phyloP scores from a whole-genome alignment of 257 asterid genomes.

The Linderniella brevidens region DNA sequence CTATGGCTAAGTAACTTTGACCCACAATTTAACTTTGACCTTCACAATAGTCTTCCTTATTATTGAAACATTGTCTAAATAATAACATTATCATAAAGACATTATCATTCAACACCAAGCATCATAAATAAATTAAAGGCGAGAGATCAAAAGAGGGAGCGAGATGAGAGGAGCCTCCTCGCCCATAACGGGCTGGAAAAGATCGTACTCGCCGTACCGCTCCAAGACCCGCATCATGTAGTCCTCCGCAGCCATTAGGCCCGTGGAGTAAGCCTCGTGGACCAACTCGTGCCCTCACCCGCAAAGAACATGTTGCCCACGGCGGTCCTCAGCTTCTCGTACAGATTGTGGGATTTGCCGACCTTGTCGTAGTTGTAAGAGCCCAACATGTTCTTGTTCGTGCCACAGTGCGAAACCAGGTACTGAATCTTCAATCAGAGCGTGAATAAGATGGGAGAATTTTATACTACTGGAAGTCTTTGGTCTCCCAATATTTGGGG shows the following conservation, averaged over 20 bases:
- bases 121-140: slow-evolving; percentile 14
- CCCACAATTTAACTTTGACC: no score
- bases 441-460: background rate
- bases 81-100: no score
- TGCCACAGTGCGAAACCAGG: slow-evolving; percentile 8
- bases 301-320: slow-evolving; percentile 8
- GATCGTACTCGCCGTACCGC: slow-evolving; percentile 65
- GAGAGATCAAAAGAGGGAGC: slow-evolving; percentile 45
- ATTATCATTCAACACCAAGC: background rate
- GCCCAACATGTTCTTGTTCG: slow-evolving; percentile 4
- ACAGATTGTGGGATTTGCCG: slow-evolving; percentile 6
- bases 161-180: slow-evolving; percentile 29
- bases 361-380: slow-evolving; percentile 9
- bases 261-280: slow-evolving; percentile 83
- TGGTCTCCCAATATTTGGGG: no score
- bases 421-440: slow-evolving; percentile 1
- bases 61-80: no score
- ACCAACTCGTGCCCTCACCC: slow-evolving; percentile 23
- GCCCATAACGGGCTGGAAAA: slow-evolving; percentile 50
- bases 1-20: no score
- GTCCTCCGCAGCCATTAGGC: slow-evolving; percentile 78
- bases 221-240: slow-evolving; percentile 84
- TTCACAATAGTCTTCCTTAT: no score
- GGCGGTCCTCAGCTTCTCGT: slow-evolving; percentile 6
- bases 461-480: no score